Conservation (phyloP, 2,329 filamentous ascomycete species). For the Ascochyta viciae-villosae region DNA sequence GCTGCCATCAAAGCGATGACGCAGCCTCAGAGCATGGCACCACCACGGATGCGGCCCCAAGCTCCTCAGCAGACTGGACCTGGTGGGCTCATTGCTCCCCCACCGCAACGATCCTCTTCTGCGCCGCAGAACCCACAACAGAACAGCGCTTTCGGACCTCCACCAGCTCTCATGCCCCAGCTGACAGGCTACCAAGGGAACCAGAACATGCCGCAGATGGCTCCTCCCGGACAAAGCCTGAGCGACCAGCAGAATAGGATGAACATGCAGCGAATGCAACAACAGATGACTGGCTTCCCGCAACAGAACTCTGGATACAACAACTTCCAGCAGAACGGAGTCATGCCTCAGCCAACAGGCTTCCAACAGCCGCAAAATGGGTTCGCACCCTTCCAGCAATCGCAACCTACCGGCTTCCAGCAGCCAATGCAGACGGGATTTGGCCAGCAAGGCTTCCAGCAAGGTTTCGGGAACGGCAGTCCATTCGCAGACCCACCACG, state of each 20-base stretch:
- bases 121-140: conserved; percentile 78
- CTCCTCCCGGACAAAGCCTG: conserved; percentile 77
- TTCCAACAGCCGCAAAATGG: conserved; percentile 57
- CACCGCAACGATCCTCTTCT: conserved; percentile 81
- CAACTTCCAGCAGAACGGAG: conserved; percentile 44
- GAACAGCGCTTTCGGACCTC: conserved; percentile 72
- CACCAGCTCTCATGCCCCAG: conserved; percentile 81
- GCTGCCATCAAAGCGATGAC: conserved; percentile 49
- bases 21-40: conserved; percentile 46
- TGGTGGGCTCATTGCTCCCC: conserved; percentile 74
- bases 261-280: conserved; percentile 47
- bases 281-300: conserved; percentile 51
- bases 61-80: conserved; percentile 69
- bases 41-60: conserved; percentile 71
- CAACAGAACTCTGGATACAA: conserved; percentile 43
- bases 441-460: conserved; percentile 37
- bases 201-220: conserved; percentile 65
- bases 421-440: conserved; percentile 57
- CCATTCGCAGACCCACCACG: conserved; percentile 63
- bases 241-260: conserved; percentile 64
- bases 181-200: conserved; percentile 71
- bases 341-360: conserved; percentile 50
- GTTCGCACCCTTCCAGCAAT: conserved; percentile 52
- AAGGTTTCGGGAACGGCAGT: conserved; percentile 57
- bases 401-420: conserved; percentile 52